These are phyloP conservation scores for Backusella psychrophila DNA, from an alignment of 192 early-diverging fungal genomes.

Conservation along the genomic window DNA sequence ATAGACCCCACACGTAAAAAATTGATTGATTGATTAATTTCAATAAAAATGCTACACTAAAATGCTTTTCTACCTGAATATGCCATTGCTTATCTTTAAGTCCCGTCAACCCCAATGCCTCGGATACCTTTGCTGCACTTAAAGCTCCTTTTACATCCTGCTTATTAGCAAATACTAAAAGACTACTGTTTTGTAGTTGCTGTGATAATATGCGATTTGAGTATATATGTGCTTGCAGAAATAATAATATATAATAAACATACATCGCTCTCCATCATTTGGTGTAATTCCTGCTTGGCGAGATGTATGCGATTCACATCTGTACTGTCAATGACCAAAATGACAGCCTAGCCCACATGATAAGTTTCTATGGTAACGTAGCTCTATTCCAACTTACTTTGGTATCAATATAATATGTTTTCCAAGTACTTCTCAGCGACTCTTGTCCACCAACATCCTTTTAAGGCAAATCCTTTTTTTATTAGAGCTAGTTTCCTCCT, in stretches of 20 bases:
- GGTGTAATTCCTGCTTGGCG: slow-evolving; percentile 58
- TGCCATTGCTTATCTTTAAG: slow-evolving; percentile 72
- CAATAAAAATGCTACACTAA: neutral
- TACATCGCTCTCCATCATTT: slow-evolving; percentile 71
- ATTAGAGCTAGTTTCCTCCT: neutral
- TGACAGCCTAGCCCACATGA: slow-evolving; percentile 47
- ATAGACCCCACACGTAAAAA: too few relatives aligned
- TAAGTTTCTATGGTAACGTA: neutral
- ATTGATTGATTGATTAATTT: neutral
- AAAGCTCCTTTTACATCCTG: slow-evolving; percentile 67
- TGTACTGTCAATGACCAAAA: slow-evolving; percentile 74
- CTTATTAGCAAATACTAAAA: slow-evolving; percentile 70
- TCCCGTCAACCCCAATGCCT: slow-evolving; percentile 51
- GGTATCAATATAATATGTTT: slow-evolving; percentile 63
- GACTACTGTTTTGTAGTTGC: slow-evolving; percentile 54
- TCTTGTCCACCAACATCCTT: slow-evolving; percentile 66
- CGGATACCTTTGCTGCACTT: slow-evolving; percentile 60
- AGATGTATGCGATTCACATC: slow-evolving; percentile 62
- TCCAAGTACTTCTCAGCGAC: slow-evolving; percentile 61
- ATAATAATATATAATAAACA: neutral
- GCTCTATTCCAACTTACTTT: slow-evolving; percentile 30
- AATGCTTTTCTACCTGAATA: slow-evolving; percentile 51
- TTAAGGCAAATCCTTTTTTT: neutral
- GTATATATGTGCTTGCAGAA: neutral
- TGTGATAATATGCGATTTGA: slow-evolving; percentile 11